Base-by-base conservation (phyloP, 1,139 yeast genomes). In the Nakaseomyces nivariensis region DNA sequence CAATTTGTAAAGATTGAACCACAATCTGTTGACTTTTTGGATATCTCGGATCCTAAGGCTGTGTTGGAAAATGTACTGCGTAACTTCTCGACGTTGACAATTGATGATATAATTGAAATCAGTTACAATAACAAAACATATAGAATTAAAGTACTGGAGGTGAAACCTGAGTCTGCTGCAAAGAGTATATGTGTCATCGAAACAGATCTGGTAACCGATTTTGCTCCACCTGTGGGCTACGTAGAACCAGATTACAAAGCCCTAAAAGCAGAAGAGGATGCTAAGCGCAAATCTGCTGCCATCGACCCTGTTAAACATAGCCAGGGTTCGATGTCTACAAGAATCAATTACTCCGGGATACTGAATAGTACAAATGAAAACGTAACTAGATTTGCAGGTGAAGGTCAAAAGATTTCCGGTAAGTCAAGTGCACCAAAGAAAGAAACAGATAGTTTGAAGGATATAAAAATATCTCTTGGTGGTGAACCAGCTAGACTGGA, bases 211-310 rank as follows among this genome's bases (percentile, higher is more conserved):
- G 95, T 87, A 54, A 95, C 97, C 0, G 99, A 94, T 64, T 94
- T 94, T 72, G 98, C 97, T 2, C 96, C 98, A 4, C 99, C 98
- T 0, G 96, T 92, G 4, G 99, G 99, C 0, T 94, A 94, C 62
- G 96, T 87, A 31, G 98, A 92, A 63, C 95, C 95, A 0, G 85
- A 81, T 57, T 80, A 80, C 56, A 60, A 66, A 46, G 58, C 64
- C 10, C 50, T 57, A 43, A 51, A 56, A 44, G 49, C 47, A 37
- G 48, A 54, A 45, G 52, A 55, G 45, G 48, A 52, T 25, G 58
- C 56, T 38, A 56, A 49, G 40, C 52, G 45, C 29, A 58, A 50
- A 26, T 25, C 40, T 13, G 43, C 51, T 47, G 46, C 51, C 11
- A 51, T 53, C 0, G 72, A 72, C 51, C 72, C 78, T 2, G 58